Conservation (phyloP, 768 basidiomycete species). For the Daedaleopsis nitida region DNA sequence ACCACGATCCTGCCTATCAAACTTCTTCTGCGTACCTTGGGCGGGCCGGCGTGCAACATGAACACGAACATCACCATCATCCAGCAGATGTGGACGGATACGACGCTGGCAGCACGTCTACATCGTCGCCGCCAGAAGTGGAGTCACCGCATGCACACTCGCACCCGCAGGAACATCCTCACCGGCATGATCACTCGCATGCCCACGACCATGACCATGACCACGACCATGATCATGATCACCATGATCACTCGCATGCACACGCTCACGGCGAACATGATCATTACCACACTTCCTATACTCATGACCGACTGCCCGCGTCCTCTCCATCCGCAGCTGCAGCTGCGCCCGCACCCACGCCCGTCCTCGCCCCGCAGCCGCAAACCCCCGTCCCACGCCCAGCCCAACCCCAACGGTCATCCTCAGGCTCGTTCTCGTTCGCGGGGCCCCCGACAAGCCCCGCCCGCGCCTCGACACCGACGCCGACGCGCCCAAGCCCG, state of each 20-base stretch:
- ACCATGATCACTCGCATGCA: not conserved
- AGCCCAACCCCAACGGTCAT: constrained; percentile 22
- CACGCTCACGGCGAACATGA: not conserved
- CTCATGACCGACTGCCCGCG: constrained; percentile 7
- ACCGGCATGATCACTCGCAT: constrained; percentile 15
- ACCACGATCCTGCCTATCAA: constrained; percentile 25
- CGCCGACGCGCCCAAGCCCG: constrained; percentile 35
- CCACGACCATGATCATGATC: not conserved
- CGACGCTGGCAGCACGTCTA: not conserved
- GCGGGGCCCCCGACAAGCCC: constrained; percentile 18
- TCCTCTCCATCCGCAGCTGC: not conserved
- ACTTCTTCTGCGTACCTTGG: constrained; percentile 26
- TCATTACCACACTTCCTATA: not conserved
- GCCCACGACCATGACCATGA: constrained; percentile 1
- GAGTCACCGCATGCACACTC: constrained; percentile 9
- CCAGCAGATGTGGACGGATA: constrained; percentile 3
- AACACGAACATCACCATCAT: constrained; percentile 5
- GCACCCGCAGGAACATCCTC: constrained; percentile 20
- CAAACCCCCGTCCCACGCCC: constrained; percentile 22
- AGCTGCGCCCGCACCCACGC: not conserved
- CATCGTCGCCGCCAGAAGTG: not conserved
- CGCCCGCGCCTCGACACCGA: constrained; percentile 33
- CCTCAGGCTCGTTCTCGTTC: constrained; percentile 13
- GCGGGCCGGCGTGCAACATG: constrained; percentile 2
- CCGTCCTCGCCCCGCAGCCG: constrained; percentile 1